Evolutionary conservation across 2,329 filamentous ascomycete genomes (phyloP).

Genomic region (Exophiala viscosa): DNA sequence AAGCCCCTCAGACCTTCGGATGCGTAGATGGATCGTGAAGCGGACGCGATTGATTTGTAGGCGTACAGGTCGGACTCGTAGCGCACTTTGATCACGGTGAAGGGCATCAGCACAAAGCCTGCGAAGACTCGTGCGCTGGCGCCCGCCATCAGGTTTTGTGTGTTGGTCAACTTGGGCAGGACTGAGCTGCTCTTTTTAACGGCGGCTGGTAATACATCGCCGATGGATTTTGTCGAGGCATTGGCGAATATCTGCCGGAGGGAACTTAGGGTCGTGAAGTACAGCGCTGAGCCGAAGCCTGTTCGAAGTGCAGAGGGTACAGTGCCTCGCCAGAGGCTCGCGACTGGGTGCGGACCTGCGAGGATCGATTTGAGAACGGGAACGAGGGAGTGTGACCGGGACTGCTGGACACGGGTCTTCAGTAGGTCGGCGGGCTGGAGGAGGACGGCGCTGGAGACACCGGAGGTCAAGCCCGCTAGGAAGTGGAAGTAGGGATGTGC

Average conservation of each 20-base stretch:
- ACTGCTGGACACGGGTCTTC: constrained; percentile 94
- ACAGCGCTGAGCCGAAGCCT: constrained; percentile 86
- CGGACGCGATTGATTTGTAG: constrained; percentile 72
- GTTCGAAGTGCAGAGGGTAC: constrained; percentile 90
- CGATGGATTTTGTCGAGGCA: constrained; percentile 34
- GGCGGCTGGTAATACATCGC: constrained; percentile 6
- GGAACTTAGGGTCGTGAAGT: constrained; percentile 84
- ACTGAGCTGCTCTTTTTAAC: constrained; percentile 48
- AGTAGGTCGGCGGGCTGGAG: constrained; percentile 93
- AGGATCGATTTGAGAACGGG: constrained; percentile 68
- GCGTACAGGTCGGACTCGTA: constrained; percentile 86
- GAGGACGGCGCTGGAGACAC: constrained; percentile 80
- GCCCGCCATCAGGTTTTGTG: constrained; percentile 80
- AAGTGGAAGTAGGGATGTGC: constrained; percentile 67
- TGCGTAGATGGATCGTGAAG: constrained; percentile 68
- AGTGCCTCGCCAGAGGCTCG: constrained; percentile 85
- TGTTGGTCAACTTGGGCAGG: constrained; percentile 76
- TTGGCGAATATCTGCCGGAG: constrained; percentile 61
- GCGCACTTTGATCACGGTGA: constrained; percentile 93
- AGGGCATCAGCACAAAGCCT: constrained; percentile 88
- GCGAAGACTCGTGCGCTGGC: constrained; percentile 79
- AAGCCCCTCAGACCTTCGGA: constrained; percentile 76
- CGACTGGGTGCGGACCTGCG: constrained; percentile 61
- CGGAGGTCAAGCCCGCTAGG: constrained; percentile 79
- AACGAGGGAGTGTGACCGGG: constrained; percentile 65